Base-by-base conservation (phyloP, 2,329 filamentous ascomycete species). In the Verticillium klebahnii region DNA sequence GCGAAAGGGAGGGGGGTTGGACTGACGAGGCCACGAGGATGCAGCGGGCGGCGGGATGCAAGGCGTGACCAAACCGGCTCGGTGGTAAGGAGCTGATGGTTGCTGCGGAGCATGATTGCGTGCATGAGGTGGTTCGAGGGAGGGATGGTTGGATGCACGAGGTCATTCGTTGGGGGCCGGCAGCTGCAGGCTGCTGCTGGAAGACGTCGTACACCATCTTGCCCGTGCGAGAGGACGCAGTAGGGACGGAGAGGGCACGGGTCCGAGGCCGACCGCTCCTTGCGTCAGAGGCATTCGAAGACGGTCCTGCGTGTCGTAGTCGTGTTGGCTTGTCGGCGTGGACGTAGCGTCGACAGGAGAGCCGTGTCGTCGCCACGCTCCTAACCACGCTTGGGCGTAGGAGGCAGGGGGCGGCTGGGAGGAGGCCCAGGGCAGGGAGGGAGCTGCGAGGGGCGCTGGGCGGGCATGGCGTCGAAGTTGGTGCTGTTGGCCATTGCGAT, bases 381-480 rank as follows among this genome's bases (percentile, higher is more conserved):
- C 54, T 85, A 85, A 68, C 77, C 79, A 70, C 82, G 80, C 78
- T 86, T 88, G 72, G 86, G 86, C 65, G 88, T 82, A 75, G 85
- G 83, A 74, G 86, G 86, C 60, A 88, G 83, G 75, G 86, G 86
- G 61, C 86, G 80, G 75, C 82, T 85, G 66, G 86, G 86, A 70
- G 86, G 86, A 64, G 86, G 86, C 69, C 86, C 86, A 60, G 86
- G 85, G 83, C 85, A 88, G 68, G 86, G 86, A 78, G 86, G 86
- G 67, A 89, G 84, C 71, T 88, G 85, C 68, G 85, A 86, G 65
- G 86, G 85, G 72, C 85, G 83, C 75, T 86, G 84, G 66, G 82
- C 78, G 75, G 83, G 82, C 81, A 85, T 84, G 64, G 73, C 78
- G 74, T 71, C 66, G 62, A 71, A 66, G 62, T 68, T 62, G 58